Percentiles rank a stretch among this genome's conserved stretches.
Evolutionary conservation across 1,284 basidiomycete species (phyloP).

Genomic region (Leccinum fallax): DNA sequence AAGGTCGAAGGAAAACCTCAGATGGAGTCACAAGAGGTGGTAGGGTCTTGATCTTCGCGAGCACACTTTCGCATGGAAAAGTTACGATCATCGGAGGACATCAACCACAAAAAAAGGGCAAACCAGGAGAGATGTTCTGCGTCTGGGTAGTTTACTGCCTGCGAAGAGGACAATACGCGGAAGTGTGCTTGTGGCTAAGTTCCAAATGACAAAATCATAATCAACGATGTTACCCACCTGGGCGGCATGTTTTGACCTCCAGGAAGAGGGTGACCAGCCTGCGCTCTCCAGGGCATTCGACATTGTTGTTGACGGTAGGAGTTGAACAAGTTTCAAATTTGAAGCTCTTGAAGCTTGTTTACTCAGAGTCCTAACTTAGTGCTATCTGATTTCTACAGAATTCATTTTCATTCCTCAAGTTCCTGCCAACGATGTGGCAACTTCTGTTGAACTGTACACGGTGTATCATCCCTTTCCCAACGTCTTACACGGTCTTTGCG

Average conservation of each 20-base stretch:
- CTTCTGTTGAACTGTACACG: too few relatives aligned
- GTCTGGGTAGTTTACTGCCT: constrained; percentile 42
- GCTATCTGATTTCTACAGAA: too few relatives aligned
- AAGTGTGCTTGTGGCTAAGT: constrained; percentile 1
- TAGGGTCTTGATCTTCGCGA: constrained; percentile 72
- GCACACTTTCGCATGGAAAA: constrained; percentile 53
- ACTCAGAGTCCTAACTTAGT: too few relatives aligned
- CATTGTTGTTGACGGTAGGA: constrained; percentile 10
- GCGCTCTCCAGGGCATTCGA: constrained; percentile 3
- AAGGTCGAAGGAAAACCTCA: constrained; percentile 58
- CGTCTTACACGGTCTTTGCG: too few relatives aligned
- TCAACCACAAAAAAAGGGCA: constrained; percentile 4
- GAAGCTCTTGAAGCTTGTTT: neutral
- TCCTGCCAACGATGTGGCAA: too few relatives aligned
- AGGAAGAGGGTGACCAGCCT: constrained; percentile 54
- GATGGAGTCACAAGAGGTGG: constrained; percentile 89
- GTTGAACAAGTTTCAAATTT: neutral
- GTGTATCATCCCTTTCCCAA: too few relatives aligned
- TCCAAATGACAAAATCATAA: neutral
- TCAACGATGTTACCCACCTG: constrained; percentile 41
- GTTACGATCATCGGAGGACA: neutral
- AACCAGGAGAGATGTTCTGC: constrained; percentile 37
- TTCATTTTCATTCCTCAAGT: too few relatives aligned
- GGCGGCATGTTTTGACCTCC: constrained; percentile 52
- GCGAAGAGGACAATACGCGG: constrained; percentile 15